Percentiles rank a stretch among this genome's conserved stretches.
Evolutionary conservation across 2,329 filamentous ascomycete genomes (phyloP).

Genomic region (Microdochium paspali): DNA sequence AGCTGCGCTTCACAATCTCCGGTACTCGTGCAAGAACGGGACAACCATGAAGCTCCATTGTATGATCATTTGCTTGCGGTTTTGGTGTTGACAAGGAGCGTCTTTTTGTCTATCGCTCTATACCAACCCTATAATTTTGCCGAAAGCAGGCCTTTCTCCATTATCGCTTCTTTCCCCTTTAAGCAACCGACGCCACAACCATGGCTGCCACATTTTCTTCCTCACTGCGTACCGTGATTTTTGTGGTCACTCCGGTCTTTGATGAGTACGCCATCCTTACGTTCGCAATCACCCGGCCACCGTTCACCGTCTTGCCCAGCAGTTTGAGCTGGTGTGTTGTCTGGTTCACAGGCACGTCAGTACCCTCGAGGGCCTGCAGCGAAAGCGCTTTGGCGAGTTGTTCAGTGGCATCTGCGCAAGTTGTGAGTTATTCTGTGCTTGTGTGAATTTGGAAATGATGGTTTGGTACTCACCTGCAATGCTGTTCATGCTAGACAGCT

Average conservation of each 20-base stretch:
- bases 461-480: conserved; percentile 66
- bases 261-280: conserved; percentile 91
- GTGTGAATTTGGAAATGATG: no score
- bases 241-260: conserved; percentile 90
- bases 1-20: no score
- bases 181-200: conserved; percentile 78
- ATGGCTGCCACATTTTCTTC: conserved; percentile 83
- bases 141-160: no score
- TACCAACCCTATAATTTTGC: neutral
- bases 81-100: neutral
- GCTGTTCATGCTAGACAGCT: conserved; percentile 79
- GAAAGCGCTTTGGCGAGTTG: conserved; percentile 79
- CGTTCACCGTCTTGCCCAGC: conserved; percentile 87
- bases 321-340: conserved; percentile 93
- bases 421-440: no score
- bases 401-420: conserved; percentile 87
- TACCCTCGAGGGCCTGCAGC: conserved; percentile 88
- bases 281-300: conserved; percentile 77
- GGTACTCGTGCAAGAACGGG: no score
- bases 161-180: conserved; percentile 16
- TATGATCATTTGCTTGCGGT: neutral
- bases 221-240: conserved; percentile 85
- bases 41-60: neutral
- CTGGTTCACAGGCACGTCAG: conserved; percentile 78
- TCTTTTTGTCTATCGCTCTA: neutral